These are phyloP conservation scores for Anisogramma anomala DNA, from an alignment of 2,329 filamentous ascomycete species.

Conservation along the genomic window DNA sequence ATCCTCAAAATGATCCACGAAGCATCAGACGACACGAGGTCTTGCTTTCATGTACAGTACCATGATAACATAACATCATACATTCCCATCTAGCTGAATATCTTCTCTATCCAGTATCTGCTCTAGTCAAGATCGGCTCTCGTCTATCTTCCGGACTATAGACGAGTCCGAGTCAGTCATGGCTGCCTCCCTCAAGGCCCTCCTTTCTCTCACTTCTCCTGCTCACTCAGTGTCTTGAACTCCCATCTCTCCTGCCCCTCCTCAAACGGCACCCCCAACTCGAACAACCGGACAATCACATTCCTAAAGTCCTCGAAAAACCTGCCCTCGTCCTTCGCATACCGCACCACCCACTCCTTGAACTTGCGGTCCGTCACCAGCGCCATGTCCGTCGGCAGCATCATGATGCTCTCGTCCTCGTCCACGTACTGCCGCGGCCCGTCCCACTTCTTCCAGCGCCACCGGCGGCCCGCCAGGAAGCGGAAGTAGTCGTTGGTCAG, in stretches of 20 bases:
- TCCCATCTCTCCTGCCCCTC: conserved; percentile 48
- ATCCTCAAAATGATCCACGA: no score
- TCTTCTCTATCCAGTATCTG: no score
- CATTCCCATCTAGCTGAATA: no score
- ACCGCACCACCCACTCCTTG: conserved; percentile 67
- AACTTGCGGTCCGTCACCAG: conserved; percentile 83
- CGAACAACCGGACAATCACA: conserved; percentile 72
- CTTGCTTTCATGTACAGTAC: no score
- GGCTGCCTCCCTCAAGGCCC: no score
- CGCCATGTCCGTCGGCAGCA: conserved; percentile 87
- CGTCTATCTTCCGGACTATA: no score
- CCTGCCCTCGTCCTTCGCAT: conserved; percentile 77
- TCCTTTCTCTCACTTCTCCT: conserved; percentile 9
- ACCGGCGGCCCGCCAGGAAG: conserved; percentile 82
- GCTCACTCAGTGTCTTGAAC: conserved; percentile 48
- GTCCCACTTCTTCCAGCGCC: conserved; percentile 83
- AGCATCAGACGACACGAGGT: no score
- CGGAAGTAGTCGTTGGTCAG: conserved; percentile 93
- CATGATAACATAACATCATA: no score
- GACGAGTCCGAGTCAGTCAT: no score
- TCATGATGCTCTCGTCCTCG: conserved; percentile 83
- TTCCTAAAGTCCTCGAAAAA: conserved; percentile 92
- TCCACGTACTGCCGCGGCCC: conserved; percentile 84
- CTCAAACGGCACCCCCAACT: conserved; percentile 84
- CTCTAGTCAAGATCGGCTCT: no score